Percentiles rank a stretch among this genome's conserved stretches.
Conservation (phyloP, 2,329 filamentous ascomycete species). For the Falciphora oryzae region DNA sequence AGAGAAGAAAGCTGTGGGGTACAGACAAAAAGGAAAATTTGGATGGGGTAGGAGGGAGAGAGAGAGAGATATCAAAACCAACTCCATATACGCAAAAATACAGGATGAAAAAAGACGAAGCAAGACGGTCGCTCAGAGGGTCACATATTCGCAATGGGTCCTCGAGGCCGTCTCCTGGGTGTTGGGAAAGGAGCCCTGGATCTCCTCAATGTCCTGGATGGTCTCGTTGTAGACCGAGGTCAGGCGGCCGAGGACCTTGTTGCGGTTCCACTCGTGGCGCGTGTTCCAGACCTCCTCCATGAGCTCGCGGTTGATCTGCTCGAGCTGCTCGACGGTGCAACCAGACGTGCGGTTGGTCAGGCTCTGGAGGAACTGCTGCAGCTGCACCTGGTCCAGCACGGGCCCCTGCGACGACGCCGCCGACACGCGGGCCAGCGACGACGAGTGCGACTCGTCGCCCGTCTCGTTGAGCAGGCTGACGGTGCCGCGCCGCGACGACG, state of each 20-base stretch:
- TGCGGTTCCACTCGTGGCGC: constrained; percentile 77
- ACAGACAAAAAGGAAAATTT: background rate
- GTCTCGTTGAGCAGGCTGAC: constrained; percentile 34
- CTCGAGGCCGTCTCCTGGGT: constrained; percentile 31
- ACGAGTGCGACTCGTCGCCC: constrained; percentile 26
- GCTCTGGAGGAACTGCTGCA: constrained; percentile 54
- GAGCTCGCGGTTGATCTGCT: constrained; percentile 83
- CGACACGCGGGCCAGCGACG: constrained; percentile 18
- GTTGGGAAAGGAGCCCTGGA: constrained; percentile 37
- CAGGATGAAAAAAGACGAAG: background rate
- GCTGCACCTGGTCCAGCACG: constrained; percentile 40
- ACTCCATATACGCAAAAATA: background rate
- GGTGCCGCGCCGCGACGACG: constrained; percentile 13
- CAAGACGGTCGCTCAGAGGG: background rate
- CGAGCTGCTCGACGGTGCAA: constrained; percentile 85
- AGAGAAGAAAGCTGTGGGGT: background rate
- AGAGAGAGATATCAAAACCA: background rate
- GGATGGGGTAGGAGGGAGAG: background rate
- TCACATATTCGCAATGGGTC: constrained; percentile 1
- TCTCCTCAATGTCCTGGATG: constrained; percentile 59
- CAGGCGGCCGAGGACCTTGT: constrained; percentile 53
- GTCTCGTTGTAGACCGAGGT: constrained; percentile 69
- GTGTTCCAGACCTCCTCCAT: constrained; percentile 87
- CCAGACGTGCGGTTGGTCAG: constrained; percentile 66
- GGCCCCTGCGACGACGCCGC: constrained; percentile 37